Evolutionary conservation across 129 eudicot genomes (phyloP).

Genomic region (Gnaphalium uliginosum): DNA sequence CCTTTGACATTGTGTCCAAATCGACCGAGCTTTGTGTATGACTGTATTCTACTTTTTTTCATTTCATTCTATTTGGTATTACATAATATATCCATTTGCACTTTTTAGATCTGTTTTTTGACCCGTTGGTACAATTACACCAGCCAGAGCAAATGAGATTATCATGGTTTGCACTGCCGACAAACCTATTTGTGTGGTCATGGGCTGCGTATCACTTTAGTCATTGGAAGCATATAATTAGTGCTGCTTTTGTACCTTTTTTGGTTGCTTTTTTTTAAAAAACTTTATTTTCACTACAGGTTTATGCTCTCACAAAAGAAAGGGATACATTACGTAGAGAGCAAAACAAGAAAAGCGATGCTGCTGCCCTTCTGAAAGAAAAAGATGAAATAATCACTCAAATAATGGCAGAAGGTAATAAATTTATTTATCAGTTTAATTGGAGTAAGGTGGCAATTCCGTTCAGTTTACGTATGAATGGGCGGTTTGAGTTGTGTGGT

Average conservation of each 20-base stretch:
- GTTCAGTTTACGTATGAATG: neutral
- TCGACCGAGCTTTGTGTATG: no score
- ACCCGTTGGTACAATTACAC: neutral
- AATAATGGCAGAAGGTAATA: conserved; percentile 93
- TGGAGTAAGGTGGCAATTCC: neutral
- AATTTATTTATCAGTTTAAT: neutral
- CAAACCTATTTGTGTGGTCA: neutral
- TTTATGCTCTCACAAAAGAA: conserved; percentile 91
- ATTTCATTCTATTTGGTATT: neutral
- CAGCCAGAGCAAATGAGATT: neutral
- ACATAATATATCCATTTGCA: neutral
- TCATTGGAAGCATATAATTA: neutral
- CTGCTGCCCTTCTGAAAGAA: conserved; percentile 96
- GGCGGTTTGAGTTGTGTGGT: neutral
- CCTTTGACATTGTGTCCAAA: no score
- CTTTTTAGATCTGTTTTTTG: neutral
- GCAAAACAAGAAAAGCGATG: conserved; percentile 88
- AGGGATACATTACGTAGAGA: conserved; percentile 95
- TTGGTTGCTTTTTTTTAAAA: neutral
- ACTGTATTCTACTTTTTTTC: neutral
- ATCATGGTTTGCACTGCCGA: neutral
- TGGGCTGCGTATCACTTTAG: no score
- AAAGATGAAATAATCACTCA: conserved; percentile 94
- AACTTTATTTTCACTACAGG: conserved; percentile 41
- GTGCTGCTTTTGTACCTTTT: conserved; percentile 17